phyloP scores from a whole-genome alignment of 495 filamentous ascomycete species.

The Aspergillus saccharolyticus region DNA sequence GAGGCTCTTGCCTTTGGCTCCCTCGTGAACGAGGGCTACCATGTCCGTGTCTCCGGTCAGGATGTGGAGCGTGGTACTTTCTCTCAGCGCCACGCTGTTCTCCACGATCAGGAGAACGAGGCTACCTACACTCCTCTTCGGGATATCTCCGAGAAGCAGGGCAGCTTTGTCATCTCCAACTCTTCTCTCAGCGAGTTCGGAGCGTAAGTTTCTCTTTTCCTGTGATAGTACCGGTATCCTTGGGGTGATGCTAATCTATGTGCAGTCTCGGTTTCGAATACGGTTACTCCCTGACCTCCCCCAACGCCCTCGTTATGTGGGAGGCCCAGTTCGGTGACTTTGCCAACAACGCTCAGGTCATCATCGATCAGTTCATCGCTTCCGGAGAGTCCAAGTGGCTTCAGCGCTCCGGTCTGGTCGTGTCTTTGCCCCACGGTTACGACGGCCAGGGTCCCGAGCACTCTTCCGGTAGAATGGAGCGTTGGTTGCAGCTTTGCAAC shows the following conservation, averaged over 20 bases:
- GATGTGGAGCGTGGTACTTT: constrained; percentile 99
- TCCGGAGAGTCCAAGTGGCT: constrained; percentile 98
- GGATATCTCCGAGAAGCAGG: constrained; percentile 82
- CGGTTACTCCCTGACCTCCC: constrained; percentile 94
- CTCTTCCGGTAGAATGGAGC: constrained; percentile 95
- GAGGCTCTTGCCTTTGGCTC: constrained; percentile 95
- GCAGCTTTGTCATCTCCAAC: constrained; percentile 92
- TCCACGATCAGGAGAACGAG: constrained; percentile 95
- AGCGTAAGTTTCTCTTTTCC: constrained; percentile 47
- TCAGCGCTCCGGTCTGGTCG: constrained; percentile 89
- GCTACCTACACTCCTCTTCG: constrained; percentile 88
- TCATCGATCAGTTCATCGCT: constrained; percentile 98
- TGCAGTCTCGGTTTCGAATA: constrained; percentile 90
- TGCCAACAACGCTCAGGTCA: constrained; percentile 97
- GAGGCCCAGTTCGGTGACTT: constrained; percentile 99
- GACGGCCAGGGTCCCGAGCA: constrained; percentile 98
- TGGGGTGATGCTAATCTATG: constrained; percentile 19
- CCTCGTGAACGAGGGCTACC: constrained; percentile 85
- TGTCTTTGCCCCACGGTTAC: constrained; percentile 95
- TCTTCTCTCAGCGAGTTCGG: constrained; percentile 95
- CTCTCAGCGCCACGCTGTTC: constrained; percentile 94
- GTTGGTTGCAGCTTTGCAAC: constrained; percentile 95
- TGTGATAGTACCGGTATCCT: background rate
- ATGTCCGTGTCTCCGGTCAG: constrained; percentile 95
- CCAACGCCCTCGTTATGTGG: constrained; percentile 97